Evolutionary conservation across 495 filamentous ascomycete genomes (phyloP).

Genomic region (Xylaria longipes): DNA sequence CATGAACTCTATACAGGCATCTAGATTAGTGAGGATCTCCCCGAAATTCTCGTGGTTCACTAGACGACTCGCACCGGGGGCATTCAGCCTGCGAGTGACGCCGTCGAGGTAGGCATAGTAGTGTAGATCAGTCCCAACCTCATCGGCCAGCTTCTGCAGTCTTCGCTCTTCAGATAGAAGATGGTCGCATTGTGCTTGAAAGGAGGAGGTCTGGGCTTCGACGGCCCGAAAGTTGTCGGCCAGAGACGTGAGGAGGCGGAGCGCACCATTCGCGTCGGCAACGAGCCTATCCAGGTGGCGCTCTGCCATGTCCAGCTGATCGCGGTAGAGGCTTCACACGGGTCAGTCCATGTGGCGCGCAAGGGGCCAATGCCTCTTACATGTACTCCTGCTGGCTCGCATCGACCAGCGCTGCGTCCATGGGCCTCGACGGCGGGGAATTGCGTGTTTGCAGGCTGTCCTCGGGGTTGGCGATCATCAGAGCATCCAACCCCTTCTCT

Average conservation of each 20-base stretch:
- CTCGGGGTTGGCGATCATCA: constrained; percentile 51
- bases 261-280: constrained; percentile 70
- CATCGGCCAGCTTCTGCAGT: constrained; percentile 75
- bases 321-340: constrained; percentile 67
- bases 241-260: constrained; percentile 75
- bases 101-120: constrained; percentile 94
- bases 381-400: constrained; percentile 85
- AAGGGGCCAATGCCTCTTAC: constrained; percentile 53
- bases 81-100: constrained; percentile 87
- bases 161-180: constrained; percentile 79
- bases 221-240: constrained; percentile 85
- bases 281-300: constrained; percentile 84
- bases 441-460: constrained; percentile 57
- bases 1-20: constrained; percentile 92
- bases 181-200: constrained; percentile 89
- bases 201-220: constrained; percentile 86
- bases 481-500: constrained; percentile 51
- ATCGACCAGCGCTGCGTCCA: constrained; percentile 72
- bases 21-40: constrained; percentile 82
- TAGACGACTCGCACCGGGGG: constrained; percentile 82
- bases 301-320: constrained; percentile 79
- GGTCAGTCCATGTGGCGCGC: constrained; percentile 14
- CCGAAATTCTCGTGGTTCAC: constrained; percentile 82
- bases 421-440: constrained; percentile 52
- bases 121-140: constrained; percentile 82